Base-by-base conservation (phyloP, 2,329 filamentous ascomycete species). In the Claviceps sp. region DNA sequence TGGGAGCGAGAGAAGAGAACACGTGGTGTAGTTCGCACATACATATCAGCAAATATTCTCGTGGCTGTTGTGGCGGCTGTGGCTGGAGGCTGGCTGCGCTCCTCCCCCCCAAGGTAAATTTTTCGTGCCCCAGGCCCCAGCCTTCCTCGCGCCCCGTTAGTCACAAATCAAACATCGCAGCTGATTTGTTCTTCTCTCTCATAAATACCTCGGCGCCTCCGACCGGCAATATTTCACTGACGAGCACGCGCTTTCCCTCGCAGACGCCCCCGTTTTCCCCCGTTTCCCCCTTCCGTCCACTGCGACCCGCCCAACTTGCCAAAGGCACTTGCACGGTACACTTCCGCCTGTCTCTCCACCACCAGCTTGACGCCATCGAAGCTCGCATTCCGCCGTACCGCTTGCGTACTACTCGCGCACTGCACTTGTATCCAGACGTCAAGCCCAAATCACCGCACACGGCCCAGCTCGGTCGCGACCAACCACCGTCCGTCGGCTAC, bases 131-230 rank as follows among this genome's bases (percentile, higher is more conserved):
- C 59, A 58, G 59, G 61, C 59, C 60, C 59, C 58, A 59, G 61
- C 61, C 56, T 61, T 62, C 57, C 58, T 53, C 48, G 42, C 59
- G 58, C 67, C 66, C 67, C 67, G 67, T 59, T 70, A 70, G 59
- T 60, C 52, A 60, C 65, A 70, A 64, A 61, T 65, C 61, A 59
- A 50, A 62, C 61, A 58, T 60, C 60, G 62, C 61, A 59, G 57
- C 62, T 61, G 62, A 61, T 60, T 65, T 63, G 60, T 55, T 59
- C 63, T 63, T 62, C 61, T 67, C 67, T 63, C 67, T 70, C 68
- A 71, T 71, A 71, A 71, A 70, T 71, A 70, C 65, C 66, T 69
- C 64, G 60, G 67, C 68, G 67, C 68, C 67, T 68, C 68, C 69
- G 62, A 66, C 66, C 67, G 63, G 65, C 58, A 61, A 66, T 67